Base-by-base conservation (phyloP, 257 asterid genomes). In the Ocimum tenuiflorum region DNA sequence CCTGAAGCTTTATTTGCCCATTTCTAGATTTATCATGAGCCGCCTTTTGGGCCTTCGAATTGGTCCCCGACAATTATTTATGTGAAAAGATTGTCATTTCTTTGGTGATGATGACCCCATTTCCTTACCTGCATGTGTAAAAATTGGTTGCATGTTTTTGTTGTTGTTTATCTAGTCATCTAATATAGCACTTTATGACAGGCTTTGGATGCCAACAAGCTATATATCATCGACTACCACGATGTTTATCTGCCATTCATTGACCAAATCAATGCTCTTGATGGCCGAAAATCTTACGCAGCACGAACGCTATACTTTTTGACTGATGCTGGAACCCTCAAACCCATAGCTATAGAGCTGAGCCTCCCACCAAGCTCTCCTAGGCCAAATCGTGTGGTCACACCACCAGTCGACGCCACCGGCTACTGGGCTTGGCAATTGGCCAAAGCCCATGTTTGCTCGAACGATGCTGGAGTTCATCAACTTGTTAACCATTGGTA, bases 401-500 rank as follows among this genome's bases (percentile, higher is more conserved):
- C 96, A 5, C 95, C 95, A 0, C 91, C 96, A 0, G 84, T 68
- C 0, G 91, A 85, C 36, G 95, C 97, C 48, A 83, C 96, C 53
- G 69, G 86, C 35, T 78, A 77, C 36, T 94, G 99, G 99, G 75
- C 49, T 69, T 94, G 99, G 99, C 89, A 81, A 35, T 61, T 94
- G 15, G 99, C 97, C 2, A 94, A 90, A 75, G 92, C 97, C 47
- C 97, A 90, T 35, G 97, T 90, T 61, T 90, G 95, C 55, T 79
- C 99, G 27, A 94, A 94, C 9, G 99, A 94, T 63, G 99, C 99
- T n/a, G 99, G 97, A 4, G 96, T 90, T 14, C 99, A 94, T 69
- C 99, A 94, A 74, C 92, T 88, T 2, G 96, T 94, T 62, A 83
- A 94, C 82, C 99, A 94, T 74, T 94, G 97, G 99, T 94, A 83